phyloP scores from a whole-genome alignment of 768 basidiomycete genomes.

The Boletus rubescentipes region DNA sequence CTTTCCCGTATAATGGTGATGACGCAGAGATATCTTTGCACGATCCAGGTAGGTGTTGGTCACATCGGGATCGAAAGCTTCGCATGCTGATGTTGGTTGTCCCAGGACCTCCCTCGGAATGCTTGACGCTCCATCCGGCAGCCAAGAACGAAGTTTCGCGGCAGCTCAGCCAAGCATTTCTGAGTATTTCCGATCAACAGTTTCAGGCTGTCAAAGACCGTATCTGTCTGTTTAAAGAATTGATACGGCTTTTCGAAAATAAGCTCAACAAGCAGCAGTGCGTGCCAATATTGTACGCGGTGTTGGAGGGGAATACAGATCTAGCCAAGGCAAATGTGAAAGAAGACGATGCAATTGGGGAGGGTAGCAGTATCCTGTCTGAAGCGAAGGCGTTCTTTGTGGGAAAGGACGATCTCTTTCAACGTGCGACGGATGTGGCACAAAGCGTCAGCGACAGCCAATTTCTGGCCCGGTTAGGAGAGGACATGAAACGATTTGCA shows the following conservation, averaged over 20 bases:
- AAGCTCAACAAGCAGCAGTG: neutral
- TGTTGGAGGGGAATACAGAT: conserved; percentile 5
- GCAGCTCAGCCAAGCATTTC: neutral
- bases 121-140: conserved; percentile 11
- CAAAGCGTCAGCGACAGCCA: neutral
- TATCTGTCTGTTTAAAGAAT: conserved; percentile 9
- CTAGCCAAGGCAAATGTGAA: neutral
- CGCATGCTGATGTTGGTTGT: neutral
- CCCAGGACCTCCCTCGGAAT: conserved; percentile 8
- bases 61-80: neutral
- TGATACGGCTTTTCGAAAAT: neutral
- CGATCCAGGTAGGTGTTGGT: conserved; percentile 1
- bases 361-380: neutral
- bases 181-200: conserved; percentile 5
- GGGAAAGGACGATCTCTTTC: neutral
- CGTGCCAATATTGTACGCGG: neutral
- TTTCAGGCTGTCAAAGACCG: conserved; percentile 17
- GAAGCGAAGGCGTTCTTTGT: neutral
- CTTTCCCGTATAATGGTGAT: conserved; percentile 1
- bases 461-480: neutral
- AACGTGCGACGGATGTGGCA: neutral
- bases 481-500: neutral
- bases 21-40: neutral
- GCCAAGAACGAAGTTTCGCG: neutral
- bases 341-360: too few species aligned